Conservation (phyloP, 768 basidiomycete species). For the Phaeotremella fagi region DNA sequence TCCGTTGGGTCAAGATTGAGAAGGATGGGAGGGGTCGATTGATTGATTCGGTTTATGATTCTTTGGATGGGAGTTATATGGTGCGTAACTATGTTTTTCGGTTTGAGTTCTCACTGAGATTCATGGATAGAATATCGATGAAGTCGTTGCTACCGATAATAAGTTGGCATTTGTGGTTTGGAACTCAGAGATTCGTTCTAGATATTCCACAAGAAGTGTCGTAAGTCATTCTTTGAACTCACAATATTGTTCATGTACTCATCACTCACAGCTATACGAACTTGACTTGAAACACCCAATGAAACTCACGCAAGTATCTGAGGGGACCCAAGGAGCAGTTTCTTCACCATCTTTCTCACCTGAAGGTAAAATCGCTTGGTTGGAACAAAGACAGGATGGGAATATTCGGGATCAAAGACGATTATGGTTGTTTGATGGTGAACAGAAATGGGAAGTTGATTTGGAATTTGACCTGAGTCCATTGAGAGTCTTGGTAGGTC, state of each 20-base stretch:
- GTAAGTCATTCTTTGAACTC: not conserved
- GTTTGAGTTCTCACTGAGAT: too few relatives aligned
- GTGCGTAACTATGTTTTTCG: not conserved
- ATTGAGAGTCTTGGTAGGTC: conserved; percentile 7
- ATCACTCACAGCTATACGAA: conserved; percentile 1
- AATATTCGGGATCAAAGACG: not conserved
- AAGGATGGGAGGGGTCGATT: too few relatives aligned
- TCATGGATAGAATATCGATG: not conserved
- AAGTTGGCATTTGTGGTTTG: not conserved
- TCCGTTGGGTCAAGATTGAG: too few relatives aligned
- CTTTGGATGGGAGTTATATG: not conserved
- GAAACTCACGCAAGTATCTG: not conserved
- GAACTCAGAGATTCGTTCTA: not conserved
- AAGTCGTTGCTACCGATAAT: not conserved
- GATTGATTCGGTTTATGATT: too few relatives aligned
- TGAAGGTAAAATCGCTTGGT: conserved; percentile 9
- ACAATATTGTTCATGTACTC: not conserved
- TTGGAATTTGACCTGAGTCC: conserved; percentile 11
- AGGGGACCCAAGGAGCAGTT: not conserved
- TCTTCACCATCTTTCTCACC: conserved; percentile 5
- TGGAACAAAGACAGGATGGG: conserved; percentile 9
- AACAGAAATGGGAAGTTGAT: conserved; percentile 3
- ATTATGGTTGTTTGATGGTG: conserved; percentile 8
- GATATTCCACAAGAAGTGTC: not conserved
- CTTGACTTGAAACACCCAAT: conserved; percentile 1